phyloP scores from a whole-genome alignment of 1,284 basidiomycete species.

The Neonothopanus nambi region DNA sequence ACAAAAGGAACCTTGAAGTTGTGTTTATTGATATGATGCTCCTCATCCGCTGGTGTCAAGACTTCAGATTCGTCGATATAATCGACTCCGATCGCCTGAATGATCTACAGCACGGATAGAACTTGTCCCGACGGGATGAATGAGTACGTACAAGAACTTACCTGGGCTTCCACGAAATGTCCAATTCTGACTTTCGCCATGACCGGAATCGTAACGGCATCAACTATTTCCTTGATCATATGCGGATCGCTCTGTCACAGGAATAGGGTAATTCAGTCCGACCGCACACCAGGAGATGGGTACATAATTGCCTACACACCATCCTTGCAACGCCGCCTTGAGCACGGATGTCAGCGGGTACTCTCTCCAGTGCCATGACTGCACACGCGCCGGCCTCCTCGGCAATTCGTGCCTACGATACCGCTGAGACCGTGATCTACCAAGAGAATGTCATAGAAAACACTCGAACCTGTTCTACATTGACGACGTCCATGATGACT shows the following conservation, averaged over 20 bases:
- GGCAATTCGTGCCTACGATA: slow-evolving; percentile 83
- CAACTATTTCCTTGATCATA: slow-evolving; percentile 97
- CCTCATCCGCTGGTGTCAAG: slow-evolving; percentile 92
- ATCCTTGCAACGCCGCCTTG: slow-evolving; percentile 93
- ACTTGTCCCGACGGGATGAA: neutral
- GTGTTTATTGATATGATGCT: slow-evolving; percentile 89
- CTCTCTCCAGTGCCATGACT: slow-evolving; percentile 96
- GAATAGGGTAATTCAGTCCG: neutral
- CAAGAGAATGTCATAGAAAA: neutral
- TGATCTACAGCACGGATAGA: slow-evolving; percentile 55
- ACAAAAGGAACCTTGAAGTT: slow-evolving; percentile 88
- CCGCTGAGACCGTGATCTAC: slow-evolving; percentile 3
- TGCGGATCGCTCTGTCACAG: slow-evolving; percentile 81
- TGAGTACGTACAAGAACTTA: slow-evolving; percentile 27
- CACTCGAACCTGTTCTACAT: slow-evolving; percentile 68
- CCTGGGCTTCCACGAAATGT: slow-evolving; percentile 95
- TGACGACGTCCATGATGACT: slow-evolving; percentile 93
- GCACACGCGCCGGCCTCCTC: slow-evolving; percentile 98
- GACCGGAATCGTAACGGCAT: slow-evolving; percentile 87
- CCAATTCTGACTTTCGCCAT: slow-evolving; percentile 97
- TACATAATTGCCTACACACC: no score
- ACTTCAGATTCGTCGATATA: slow-evolving; percentile 99
- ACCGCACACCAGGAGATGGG: neutral
- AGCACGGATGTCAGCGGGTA: slow-evolving; percentile 92
- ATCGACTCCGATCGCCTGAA: slow-evolving; percentile 94